Percentiles rank a stretch among this genome's conserved stretches.
These are phyloP conservation scores for Cordia subcordata DNA, from an alignment of 257 asterid species.

Conservation along the genomic window DNA sequence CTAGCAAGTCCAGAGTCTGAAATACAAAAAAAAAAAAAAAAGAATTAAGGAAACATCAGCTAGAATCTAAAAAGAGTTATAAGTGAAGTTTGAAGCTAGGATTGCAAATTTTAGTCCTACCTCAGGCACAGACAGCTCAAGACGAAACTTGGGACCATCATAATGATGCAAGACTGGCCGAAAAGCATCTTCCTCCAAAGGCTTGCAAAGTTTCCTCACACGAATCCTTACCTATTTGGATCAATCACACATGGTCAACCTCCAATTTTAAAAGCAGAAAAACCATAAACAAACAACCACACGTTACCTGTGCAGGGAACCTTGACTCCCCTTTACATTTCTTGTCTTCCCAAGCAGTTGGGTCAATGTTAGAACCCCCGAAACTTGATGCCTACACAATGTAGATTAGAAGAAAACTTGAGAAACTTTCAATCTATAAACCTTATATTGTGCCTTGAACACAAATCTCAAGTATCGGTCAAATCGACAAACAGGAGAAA, in stretches of 20 bases:
- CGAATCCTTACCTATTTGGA: slow-evolving; percentile 62
- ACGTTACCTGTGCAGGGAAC: slow-evolving; percentile 93
- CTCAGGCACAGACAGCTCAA: slow-evolving; percentile 94
- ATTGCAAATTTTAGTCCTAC: slow-evolving; percentile 27
- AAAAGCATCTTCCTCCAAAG: slow-evolving; percentile 92
- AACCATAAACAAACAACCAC: not conserved
- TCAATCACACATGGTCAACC: slow-evolving; percentile 11
- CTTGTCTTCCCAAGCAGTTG: slow-evolving; percentile 99
- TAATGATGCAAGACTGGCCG: slow-evolving; percentile 96
- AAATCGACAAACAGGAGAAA: too few species aligned
- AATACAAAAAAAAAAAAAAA: slow-evolving; percentile 8
- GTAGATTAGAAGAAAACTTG: slow-evolving; percentile 1
- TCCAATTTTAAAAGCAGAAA: slow-evolving; percentile 5
- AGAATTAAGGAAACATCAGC: slow-evolving; percentile 7
- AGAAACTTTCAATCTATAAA: not conserved
- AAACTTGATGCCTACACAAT: slow-evolving; percentile 62
- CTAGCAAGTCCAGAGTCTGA: slow-evolving; percentile 89
- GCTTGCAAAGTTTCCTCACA: slow-evolving; percentile 74
- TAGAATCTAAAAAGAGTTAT: not conserved
- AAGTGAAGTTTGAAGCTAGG: slow-evolving; percentile 1
- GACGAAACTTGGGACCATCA: slow-evolving; percentile 97
- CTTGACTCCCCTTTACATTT: slow-evolving; percentile 97
- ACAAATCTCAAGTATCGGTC: too few species aligned
- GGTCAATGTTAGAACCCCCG: slow-evolving; percentile 96
- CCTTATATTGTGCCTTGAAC: too few species aligned